Conservation (phyloP, 805 yeast genomes). For the Kuraishia cidri region DNA sequence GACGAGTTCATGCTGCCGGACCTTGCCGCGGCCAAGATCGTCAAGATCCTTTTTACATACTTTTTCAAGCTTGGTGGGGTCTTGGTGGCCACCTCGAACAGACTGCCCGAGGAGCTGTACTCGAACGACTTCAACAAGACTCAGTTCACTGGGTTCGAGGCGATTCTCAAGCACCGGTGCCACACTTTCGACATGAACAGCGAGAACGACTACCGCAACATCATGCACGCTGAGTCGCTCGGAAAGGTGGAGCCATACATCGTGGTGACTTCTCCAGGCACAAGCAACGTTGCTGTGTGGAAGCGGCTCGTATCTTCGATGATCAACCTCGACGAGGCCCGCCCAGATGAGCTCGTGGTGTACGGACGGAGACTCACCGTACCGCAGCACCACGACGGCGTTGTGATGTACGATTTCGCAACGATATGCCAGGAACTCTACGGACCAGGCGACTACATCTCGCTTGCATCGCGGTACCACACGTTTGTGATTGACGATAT, state of each 20-base stretch:
- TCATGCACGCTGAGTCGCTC: constrained; percentile 17
- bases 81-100: constrained; percentile 63
- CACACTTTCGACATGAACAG: constrained; percentile 55
- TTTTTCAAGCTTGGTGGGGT: constrained; percentile 72
- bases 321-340: constrained; percentile 3
- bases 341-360: constrained; percentile 27
- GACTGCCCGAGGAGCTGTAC: constrained; percentile 65
- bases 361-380: constrained; percentile 46
- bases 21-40: constrained; percentile 62
- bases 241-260: no score
- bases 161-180: constrained; percentile 50
- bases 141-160: constrained; percentile 48
- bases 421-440: constrained; percentile 46
- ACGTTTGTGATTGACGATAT: constrained; percentile 52
- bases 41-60: constrained; percentile 55
- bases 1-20: constrained; percentile 79
- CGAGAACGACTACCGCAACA: constrained; percentile 42
- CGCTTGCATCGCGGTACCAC: constrained; percentile 50
- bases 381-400: constrained; percentile 30
- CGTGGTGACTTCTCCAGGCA: no score
- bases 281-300: no score
- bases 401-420: constrained; percentile 40
- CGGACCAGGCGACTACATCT: constrained; percentile 64
- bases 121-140: constrained; percentile 53
- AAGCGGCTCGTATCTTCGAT: no score